Conservation (phyloP, 371 early-diverging fungal species). For the Mucor piriformis region DNA sequence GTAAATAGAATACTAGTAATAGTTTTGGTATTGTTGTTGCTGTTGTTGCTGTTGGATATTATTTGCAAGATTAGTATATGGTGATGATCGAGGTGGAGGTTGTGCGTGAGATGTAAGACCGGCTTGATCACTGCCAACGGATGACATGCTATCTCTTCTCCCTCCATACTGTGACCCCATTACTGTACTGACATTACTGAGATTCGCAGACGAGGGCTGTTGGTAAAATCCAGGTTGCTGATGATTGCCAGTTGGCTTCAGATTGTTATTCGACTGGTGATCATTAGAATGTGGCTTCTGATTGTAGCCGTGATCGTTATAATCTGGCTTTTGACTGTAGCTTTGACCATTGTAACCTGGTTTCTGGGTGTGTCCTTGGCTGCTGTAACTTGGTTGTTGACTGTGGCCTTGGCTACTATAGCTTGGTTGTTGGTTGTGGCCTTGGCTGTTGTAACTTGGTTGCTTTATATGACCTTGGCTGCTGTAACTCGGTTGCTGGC, state of each 20-base stretch:
- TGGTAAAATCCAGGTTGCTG: conserved; percentile 15
- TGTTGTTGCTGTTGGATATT: not conserved
- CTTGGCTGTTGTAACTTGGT: too few species aligned
- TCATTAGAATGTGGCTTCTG: too few species aligned
- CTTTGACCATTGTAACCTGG: too few species aligned
- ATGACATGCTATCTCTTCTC: conserved; percentile 28
- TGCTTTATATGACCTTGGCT: too few species aligned
- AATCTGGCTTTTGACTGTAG: too few species aligned
- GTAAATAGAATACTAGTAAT: not conserved
- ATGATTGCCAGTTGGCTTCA: not conserved
- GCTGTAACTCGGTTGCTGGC: too few species aligned
- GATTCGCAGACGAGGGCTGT: not conserved
- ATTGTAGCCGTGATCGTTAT: too few species aligned
- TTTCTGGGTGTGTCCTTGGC: too few species aligned
- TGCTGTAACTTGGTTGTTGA: too few species aligned
- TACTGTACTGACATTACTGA: not conserved
- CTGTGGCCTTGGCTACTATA: too few species aligned
- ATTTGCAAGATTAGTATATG: conserved; percentile 5
- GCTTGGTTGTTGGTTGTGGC: too few species aligned
- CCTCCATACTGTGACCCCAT: conserved; percentile 5
- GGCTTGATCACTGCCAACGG: conserved; percentile 29
- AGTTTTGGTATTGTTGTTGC: conserved; percentile 1
- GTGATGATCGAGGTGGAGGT: conserved; percentile 20
- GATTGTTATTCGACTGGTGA: not conserved
- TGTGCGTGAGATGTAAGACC: conserved; percentile 30